Evolutionary conservation across 2,329 filamentous ascomycete species (phyloP), one percentile per base, ranked within the genome.

Genomic region (Allantophomopsis lycopodina): DNA sequence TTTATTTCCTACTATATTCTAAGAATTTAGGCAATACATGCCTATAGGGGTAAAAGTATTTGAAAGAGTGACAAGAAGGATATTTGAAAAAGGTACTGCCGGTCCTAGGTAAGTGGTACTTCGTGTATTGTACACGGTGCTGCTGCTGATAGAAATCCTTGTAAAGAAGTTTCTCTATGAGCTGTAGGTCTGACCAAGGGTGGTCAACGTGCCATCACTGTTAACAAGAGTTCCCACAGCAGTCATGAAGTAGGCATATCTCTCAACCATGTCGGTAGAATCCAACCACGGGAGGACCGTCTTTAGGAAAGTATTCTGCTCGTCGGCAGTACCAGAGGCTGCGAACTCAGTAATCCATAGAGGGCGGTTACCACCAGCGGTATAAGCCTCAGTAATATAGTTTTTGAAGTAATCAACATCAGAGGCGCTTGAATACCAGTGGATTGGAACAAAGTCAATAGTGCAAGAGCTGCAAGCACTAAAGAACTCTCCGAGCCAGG

Each of bases 271-370:
- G 30, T 44, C 40, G 41, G 60, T 57, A 21, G 49, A 48, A 47
- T 66, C 63, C 44, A 67, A 55, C 55, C 59, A 66, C 1, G 57
- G 55, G 50, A 65, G 55, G 23, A 65, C 62, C 4, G 48, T 45
- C 40, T 56, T 31, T 17, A 68, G 50, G 50, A 66, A 67, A 5
- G 40, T 42, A 32, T 48, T 51, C 43, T 62, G 46, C 33, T 54
- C 47, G 33, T 58, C 57, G n/a, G 48, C 42, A 11, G 48, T 46
- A 28, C 52, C 55, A 40, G 50, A 54, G 14, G 51, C 53, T 35
- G 55, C 47, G 41, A 61, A 61, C 50, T 68, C 65, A 14, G 61
- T 65, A 20, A 68, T 49, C 58, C 58, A 68, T 6, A 28, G 23
- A 28, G 23, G 23, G 23, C 23, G 23, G 23, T 28, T 28, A 28